These are phyloP conservation scores for Cutaneotrichosporon sp. DNA, from an alignment of 1,284 basidiomycete genomes.

Conservation along the genomic window DNA sequence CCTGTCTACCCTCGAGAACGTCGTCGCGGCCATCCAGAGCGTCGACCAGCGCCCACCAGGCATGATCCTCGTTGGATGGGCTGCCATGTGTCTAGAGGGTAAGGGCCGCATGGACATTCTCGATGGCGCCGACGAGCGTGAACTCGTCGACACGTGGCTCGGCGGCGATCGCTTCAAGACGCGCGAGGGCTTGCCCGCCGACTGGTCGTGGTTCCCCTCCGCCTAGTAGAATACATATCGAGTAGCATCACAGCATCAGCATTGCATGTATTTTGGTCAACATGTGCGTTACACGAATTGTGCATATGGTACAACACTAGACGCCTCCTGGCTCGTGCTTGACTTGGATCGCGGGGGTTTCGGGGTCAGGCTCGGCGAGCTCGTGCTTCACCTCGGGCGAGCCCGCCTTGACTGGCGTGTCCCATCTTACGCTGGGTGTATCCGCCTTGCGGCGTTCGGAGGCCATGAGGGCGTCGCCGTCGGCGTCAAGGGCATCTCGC, in stretches of 20 bases:
- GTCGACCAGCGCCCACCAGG: conserved; percentile 91
- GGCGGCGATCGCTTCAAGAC: conserved; percentile 30
- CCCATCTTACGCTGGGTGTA: too few relatives aligned
- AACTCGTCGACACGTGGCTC: conserved; percentile 39
- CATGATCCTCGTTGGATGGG: conserved; percentile 94
- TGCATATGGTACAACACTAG: conserved; percentile 4
- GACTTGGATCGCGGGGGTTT: background rate
- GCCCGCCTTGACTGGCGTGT: too few relatives aligned
- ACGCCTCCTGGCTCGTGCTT: conserved; percentile 1
- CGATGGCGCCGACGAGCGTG: conserved; percentile 47
- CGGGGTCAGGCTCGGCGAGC: too few relatives aligned
- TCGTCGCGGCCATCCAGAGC: conserved; percentile 65
- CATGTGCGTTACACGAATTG: background rate
- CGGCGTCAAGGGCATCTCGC: too few relatives aligned
- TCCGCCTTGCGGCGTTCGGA: too few relatives aligned
- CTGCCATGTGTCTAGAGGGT: conserved; percentile 54
- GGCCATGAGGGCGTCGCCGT: too few relatives aligned
- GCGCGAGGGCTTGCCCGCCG: conserved; percentile 34
- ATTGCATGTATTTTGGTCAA: background rate
- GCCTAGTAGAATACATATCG: background rate
- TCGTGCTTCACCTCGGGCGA: too few relatives aligned
- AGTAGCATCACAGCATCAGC: background rate
- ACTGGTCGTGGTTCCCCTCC: conserved; percentile 13
- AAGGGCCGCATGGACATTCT: conserved; percentile 53
- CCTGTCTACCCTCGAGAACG: conserved; percentile 67